Base-by-base conservation (phyloP, 2,329 filamentous ascomycete genomes). In the Aureobasidium lini region DNA sequence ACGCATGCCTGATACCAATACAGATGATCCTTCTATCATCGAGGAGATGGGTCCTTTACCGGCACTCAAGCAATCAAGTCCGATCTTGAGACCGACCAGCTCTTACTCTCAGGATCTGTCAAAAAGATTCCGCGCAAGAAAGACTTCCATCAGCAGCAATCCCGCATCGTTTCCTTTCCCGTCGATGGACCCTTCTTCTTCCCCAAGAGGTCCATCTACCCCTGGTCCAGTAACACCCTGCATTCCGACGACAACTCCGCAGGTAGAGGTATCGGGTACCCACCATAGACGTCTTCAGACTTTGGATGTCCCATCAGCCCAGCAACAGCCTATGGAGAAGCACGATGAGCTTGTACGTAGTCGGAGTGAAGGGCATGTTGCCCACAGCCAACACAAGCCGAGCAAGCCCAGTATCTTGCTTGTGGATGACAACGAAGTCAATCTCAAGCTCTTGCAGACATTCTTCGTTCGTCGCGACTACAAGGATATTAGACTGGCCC, bases 371-470 rank as follows among this genome's bases (percentile, higher is more conserved):
- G 32, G 34, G 6, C 43, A 49, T 1, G 6, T 49, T 6, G n/a
- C 9, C 7, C 31, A 18, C 16, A 18, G 7, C 1, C 23, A 48
- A 1, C 8, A 10, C 23, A 49, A n/a, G 9, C 4, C 7, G n/a
- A 6, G 23, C 31, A 58, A 49, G 31, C 48, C 60, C 5, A 53
- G 37, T 7, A 59, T 65, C 6, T 53, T 67, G 16, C 54, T 67
- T 7, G 64, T 65, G 3, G 65, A 68, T 47, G 66, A 67, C 59
- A 66, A 68, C 44, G 44, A 62, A 3, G 62, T 66, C 54, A 69
- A 68, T 32, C 61, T 64, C 34, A 61, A 63, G 13, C 58, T 64
- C 15, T 54, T 63, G 6, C 60, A 60, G 3, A 64, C 61, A 9
- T 64, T 58, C 40, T 37, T 61, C 10, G 29, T 40, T 10, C 58